Evolutionary conservation across 1,284 basidiomycete species (phyloP).

Genomic region (Inonotus hispidus): DNA sequence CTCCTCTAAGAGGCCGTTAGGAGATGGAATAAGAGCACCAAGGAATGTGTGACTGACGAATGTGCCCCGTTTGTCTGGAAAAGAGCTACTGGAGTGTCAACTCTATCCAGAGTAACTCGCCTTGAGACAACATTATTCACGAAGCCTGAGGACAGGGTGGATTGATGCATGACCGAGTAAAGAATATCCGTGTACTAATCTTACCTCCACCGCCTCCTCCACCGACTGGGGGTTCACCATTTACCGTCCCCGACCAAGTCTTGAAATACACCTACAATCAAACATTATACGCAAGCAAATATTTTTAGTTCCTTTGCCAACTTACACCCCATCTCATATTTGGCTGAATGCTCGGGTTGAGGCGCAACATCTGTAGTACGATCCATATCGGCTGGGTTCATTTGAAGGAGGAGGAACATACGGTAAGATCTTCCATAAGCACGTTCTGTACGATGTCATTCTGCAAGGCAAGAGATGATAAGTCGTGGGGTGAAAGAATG

Average conservation of each 20-base stretch:
- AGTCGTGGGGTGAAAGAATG: neutral
- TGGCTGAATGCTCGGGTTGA: constrained; percentile 44
- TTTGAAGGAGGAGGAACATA: neutral
- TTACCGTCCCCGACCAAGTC: constrained; percentile 51
- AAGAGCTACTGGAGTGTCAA: constrained; percentile 41
- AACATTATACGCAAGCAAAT: constrained; percentile 44
- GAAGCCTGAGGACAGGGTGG: constrained; percentile 32
- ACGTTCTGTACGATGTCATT: constrained; percentile 54
- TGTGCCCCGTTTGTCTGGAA: constrained; percentile 51
- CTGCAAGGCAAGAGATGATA: neutral
- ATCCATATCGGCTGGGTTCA: neutral
- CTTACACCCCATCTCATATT: constrained; percentile 47
- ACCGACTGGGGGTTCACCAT: constrained; percentile 55
- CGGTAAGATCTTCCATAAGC: constrained; percentile 37
- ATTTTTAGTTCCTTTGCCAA: constrained; percentile 55
- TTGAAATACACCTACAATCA: constrained; percentile 64
- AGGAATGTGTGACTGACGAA: constrained; percentile 29
- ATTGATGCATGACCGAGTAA: constrained; percentile 21
- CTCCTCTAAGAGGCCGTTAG: constrained; percentile 33
- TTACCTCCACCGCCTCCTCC: constrained; percentile 56
- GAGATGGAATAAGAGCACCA: neutral
- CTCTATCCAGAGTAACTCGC: constrained; percentile 43
- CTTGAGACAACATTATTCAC: constrained; percentile 45
- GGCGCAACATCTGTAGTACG: constrained; percentile 38
- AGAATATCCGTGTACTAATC: constrained; percentile 46